phyloP scores from a whole-genome alignment of 305 asterid species.

The Fraxinus baroniana region DNA sequence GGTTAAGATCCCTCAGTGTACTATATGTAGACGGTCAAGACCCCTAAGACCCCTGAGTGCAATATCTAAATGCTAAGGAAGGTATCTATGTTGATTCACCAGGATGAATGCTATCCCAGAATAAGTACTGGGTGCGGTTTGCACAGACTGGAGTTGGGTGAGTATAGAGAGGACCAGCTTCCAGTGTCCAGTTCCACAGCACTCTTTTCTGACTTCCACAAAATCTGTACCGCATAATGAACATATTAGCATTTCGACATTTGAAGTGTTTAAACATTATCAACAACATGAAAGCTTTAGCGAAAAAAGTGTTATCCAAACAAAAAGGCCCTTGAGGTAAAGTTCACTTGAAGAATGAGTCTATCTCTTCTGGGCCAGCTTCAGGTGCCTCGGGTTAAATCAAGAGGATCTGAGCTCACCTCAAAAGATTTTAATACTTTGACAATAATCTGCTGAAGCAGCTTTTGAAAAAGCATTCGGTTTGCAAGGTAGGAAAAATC shows the following conservation, averaged over 20 bases:
- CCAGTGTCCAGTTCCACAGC: constrained; percentile 62
- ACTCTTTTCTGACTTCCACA: constrained; percentile 48
- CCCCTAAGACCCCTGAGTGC: no score
- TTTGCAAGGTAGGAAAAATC: background rate
- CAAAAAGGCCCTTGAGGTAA: background rate
- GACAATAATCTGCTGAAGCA: background rate
- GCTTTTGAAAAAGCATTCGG: background rate
- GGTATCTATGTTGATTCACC: constrained; percentile 46
- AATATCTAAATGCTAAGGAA: constrained; percentile 20
- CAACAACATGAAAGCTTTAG: background rate
- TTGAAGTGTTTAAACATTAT: background rate
- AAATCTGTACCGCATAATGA: constrained; percentile 39
- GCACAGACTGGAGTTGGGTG: constrained; percentile 37
- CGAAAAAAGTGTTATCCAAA: no score
- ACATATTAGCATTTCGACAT: background rate
- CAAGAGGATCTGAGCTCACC: background rate
- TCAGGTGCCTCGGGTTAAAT: background rate
- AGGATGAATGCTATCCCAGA: constrained; percentile 75
- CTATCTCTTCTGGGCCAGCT: background rate
- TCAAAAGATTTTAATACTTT: background rate
- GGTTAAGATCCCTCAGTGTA: no score
- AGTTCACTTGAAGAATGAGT: background rate
- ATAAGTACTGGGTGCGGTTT: constrained; percentile 39
- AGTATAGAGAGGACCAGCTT: constrained; percentile 62
- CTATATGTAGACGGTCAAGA: no score